phyloP scores from a whole-genome alignment of 768 basidiomycete species.

The Tylopilus subfusipes region DNA sequence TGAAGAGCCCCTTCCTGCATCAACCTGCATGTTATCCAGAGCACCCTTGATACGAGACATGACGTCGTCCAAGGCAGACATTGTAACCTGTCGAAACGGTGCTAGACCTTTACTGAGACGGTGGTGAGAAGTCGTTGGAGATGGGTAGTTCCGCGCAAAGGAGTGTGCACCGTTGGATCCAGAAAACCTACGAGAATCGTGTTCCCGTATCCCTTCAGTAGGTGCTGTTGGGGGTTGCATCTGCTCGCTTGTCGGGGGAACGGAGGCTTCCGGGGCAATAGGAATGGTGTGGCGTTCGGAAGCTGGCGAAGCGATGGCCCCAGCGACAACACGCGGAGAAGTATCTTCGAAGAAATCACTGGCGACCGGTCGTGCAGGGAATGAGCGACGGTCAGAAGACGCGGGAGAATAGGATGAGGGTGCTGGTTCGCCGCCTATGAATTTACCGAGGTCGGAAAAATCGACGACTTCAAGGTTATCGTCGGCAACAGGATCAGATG shows the following conservation, averaged over 20 bases:
- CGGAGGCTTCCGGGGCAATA: conserved; percentile 15
- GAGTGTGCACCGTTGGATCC: conserved; percentile 16
- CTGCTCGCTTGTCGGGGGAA: conserved; percentile 7
- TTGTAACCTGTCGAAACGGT: conserved; percentile 47
- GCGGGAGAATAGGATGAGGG: conserved; percentile 18
- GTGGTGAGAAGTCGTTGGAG: conserved; percentile 17
- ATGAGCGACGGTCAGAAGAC: conserved; percentile 21
- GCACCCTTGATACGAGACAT: conserved; percentile 87
- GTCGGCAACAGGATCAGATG: conserved; percentile 43
- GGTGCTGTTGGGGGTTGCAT: neutral
- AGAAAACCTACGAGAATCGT: conserved; percentile 18
- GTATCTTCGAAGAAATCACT: conserved; percentile 71
- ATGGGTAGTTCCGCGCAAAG: conserved; percentile 17
- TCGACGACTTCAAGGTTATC: conserved; percentile 79
- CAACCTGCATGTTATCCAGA: conserved; percentile 62
- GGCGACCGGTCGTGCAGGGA: conserved; percentile 50
- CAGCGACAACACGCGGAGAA: conserved; percentile 39
- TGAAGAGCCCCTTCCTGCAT: conserved; percentile 26
- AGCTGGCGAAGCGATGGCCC: conserved; percentile 13
- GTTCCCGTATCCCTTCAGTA: conserved; percentile 16
- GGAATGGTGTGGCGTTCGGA: conserved; percentile 16
- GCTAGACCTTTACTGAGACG: conserved; percentile 22
- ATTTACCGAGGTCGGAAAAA: conserved; percentile 71
- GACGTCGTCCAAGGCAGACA: conserved; percentile 76
- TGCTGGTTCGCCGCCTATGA: conserved; percentile 45